Base-by-base conservation (phyloP, 225 moss, liverwort and hornwort species). In the Thuidium tamariscinum region DNA sequence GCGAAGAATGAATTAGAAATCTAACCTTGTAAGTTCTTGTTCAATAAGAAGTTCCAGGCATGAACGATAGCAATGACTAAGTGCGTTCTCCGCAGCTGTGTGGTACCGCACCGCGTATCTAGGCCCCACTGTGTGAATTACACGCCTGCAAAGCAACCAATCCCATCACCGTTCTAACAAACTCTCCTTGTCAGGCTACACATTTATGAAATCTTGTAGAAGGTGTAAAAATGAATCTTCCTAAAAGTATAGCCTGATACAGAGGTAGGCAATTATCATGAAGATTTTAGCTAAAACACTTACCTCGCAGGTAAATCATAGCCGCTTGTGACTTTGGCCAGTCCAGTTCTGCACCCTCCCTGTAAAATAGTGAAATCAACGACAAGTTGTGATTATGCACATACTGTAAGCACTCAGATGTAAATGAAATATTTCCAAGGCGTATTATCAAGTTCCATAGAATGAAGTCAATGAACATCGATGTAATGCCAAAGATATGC, bases 51-150 rank as follows among this genome's bases (percentile, higher is more conserved):
- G 95, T 88, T 99, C 99, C 70, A 99, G 91, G 89, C 97, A 99
- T 68, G 97, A 99, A 84, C 97, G 96, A 91, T 99, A 99, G 92
- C 99, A 99, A 91, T 99, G 99, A 86, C 99, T 99, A 20, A 99
- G 91, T 63, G 99, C 99, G 79, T 99, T 99, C 83, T 99, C 99
- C 48, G 99, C 99, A 85, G 99, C 99, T 85, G 99, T 99, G 76
- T 99, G 99, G 69, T 97, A 99, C 73, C 96, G 96, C 32, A 90
- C 86, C 44, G 99, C 95, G 92, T 99, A 99, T 95, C 96, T 95
- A 85, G 99, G 99, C 72, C 99, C 99, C 74, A 99, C 97, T 51
- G 99, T 99, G 70, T 99, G 99, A 86, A 99, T 95, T 55, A 99
- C 91, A 65, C 99, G 97, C 96, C 99, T 99, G 92, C 87, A 91